A percentile compares a stretch with the other conserved stretches of the same genome.
Conservation (phyloP, 208 protist species). For the Acanthamoeba royreba region DNA sequence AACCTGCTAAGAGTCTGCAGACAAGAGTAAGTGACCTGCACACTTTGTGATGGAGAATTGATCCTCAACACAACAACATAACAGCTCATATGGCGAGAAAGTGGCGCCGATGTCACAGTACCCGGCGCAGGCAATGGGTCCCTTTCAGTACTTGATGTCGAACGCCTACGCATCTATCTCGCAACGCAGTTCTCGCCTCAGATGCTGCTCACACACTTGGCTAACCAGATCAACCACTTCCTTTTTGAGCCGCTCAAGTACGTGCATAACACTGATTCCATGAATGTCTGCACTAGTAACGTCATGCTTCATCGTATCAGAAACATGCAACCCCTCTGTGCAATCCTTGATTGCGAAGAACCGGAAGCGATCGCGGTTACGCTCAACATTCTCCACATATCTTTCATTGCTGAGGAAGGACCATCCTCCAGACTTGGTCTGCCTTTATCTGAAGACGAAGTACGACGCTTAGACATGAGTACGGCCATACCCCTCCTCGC, state of each 20-base stretch:
- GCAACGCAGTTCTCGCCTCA: neutral
- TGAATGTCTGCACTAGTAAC: neutral
- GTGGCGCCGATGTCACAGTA: neutral
- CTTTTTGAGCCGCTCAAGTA: conserved; percentile 2
- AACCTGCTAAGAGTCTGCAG: neutral
- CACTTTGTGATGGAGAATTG: no score
- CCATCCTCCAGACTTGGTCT: neutral
- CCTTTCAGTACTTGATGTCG: neutral
- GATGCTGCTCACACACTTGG: conserved; percentile 17
- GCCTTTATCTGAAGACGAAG: neutral
- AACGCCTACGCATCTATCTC: neutral
- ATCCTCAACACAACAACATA: no score
- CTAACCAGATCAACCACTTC: conserved; percentile 42
- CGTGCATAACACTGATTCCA: neutral
- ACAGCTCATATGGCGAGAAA: conserved; percentile 9
- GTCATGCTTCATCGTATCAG: neutral
- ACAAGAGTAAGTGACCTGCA: neutral
- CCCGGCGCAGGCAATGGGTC: neutral
- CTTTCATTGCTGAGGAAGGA: neutral
- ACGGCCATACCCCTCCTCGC: no score
- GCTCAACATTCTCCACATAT: conserved; percentile 13
- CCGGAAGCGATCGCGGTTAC: neutral
- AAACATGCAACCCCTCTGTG: conserved; percentile 28
- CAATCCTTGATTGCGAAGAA: neutral
- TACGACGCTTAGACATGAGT: neutral